Conservation (phyloP, 2,329 filamentous ascomycete species). For the Trichophyton verrucosum region DNA sequence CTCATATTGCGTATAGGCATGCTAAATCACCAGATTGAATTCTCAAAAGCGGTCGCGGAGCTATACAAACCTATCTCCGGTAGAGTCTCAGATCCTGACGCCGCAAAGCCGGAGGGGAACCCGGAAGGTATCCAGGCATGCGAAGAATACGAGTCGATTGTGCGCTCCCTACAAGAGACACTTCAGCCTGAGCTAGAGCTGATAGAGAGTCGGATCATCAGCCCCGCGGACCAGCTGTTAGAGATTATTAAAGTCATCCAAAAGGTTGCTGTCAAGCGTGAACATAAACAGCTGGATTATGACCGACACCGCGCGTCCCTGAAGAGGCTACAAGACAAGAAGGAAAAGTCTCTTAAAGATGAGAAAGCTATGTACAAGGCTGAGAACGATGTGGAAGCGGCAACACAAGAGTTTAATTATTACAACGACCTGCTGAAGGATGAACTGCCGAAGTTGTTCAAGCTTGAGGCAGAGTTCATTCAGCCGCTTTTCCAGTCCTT, state of each 20-base stretch:
- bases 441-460: constrained; percentile 83
- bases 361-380: constrained; percentile 96
- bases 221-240: constrained; percentile 81
- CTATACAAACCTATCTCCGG: constrained; percentile 98
- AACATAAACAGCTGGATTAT: constrained; percentile 96
- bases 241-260: constrained; percentile 92
- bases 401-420: constrained; percentile 93
- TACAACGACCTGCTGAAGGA: constrained; percentile 97
- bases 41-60: constrained; percentile 89
- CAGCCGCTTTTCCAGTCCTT: constrained; percentile 95
- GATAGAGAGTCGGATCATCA: constrained; percentile 86
- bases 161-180: constrained; percentile 78
- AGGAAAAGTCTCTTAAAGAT: constrained; percentile 89
- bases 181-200: constrained; percentile 88
- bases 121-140: constrained; percentile 87
- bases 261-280: constrained; percentile 76
- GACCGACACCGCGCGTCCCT: constrained; percentile 70
- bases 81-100: constrained; percentile 83
- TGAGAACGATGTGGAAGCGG: constrained; percentile 77
- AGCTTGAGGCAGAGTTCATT: constrained; percentile 86
- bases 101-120: constrained; percentile 69
- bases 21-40: constrained; percentile 94
- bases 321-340: constrained; percentile 96
- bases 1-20: constrained; percentile 46
- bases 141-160: constrained; percentile 88